Evolutionary conservation across 371 early-diverging fungal species (phyloP).

Genomic region (Mortierella sp.): DNA sequence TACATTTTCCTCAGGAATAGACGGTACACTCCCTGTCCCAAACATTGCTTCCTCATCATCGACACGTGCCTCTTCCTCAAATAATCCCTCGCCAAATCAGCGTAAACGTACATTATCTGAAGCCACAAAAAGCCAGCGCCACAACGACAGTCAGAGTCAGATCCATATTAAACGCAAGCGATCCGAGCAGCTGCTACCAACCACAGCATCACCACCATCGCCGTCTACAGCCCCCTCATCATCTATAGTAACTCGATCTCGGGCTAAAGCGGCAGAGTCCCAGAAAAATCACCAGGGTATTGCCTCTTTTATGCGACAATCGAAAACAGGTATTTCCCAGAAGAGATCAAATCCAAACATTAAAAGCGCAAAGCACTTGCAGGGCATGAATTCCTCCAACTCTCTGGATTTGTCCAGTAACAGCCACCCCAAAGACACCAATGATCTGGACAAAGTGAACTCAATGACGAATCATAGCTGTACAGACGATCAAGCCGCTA

Average conservation of each 20-base stretch:
- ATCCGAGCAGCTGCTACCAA: constrained; percentile 30
- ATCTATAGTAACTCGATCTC: constrained; percentile 27
- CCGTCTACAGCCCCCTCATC: constrained; percentile 6
- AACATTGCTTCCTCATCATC: constrained; percentile 7
- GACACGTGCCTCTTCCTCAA: constrained; percentile 7
- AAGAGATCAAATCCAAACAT: constrained; percentile 37
- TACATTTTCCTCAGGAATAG: constrained; percentile 45
- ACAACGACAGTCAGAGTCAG: constrained; percentile 7
- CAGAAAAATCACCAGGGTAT: constrained; percentile 27
- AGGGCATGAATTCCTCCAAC: constrained; percentile 7
- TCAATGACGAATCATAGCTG: neutral
- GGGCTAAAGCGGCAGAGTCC: constrained; percentile 21
- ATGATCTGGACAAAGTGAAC: constrained; percentile 6
- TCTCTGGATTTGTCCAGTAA: neutral
- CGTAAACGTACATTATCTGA: constrained; percentile 31
- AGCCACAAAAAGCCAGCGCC: constrained; percentile 11
- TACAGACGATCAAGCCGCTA: constrained; percentile 3
- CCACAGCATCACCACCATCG: constrained; percentile 1
- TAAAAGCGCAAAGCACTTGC: constrained; percentile 15
- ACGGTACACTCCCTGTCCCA: constrained; percentile 26
- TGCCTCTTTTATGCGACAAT: constrained; percentile 46
- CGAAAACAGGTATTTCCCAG: constrained; percentile 54
- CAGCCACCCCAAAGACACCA: neutral
- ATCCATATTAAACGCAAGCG: neutral
- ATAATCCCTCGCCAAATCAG: constrained; percentile 1